Evolutionary conservation across 129 eudicot genomes (phyloP).

Genomic region (Flaveria brownii): DNA sequence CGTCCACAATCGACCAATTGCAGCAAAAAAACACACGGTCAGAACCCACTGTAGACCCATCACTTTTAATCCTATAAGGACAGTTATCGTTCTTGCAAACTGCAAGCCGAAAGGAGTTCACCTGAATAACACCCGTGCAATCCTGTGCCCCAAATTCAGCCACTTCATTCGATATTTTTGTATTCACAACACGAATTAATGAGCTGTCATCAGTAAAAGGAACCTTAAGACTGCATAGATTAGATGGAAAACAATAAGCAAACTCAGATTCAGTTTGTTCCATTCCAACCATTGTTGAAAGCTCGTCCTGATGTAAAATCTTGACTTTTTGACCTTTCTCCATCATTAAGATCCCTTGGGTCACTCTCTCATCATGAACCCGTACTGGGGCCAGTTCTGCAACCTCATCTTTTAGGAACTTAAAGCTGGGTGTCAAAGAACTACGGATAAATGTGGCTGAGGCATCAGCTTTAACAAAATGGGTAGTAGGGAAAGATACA

Average conservation of each 20-base stretch:
- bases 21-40: slow-evolving; percentile 50
- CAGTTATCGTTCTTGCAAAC: slow-evolving; percentile 51
- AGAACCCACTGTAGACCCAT: slow-evolving; percentile 5
- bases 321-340: slow-evolving; percentile 45
- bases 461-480: slow-evolving; percentile 54
- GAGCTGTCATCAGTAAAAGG: slow-evolving; percentile 21
- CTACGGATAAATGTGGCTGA: slow-evolving; percentile 50
- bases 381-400: slow-evolving; percentile 32
- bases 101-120: slow-evolving; percentile 49
- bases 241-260: slow-evolving; percentile 51
- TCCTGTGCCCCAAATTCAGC: slow-evolving; percentile 35
- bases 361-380: slow-evolving; percentile 63
- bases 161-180: slow-evolving; percentile 37
- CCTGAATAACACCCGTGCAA: slow-evolving; percentile 38
- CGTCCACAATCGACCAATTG: slow-evolving; percentile 55
- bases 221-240: slow-evolving; percentile 17
- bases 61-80: slow-evolving; percentile 41
- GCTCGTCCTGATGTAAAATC: slow-evolving; percentile 65
- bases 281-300: slow-evolving; percentile 42
- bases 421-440: slow-evolving; percentile 61
- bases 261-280: slow-evolving; percentile 48
- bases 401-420: slow-evolving; percentile 47
- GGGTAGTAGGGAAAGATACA: slow-evolving; percentile 58
- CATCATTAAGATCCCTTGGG: slow-evolving; percentile 57
- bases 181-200: slow-evolving; percentile 35